phyloP scores from a whole-genome alignment of 331 rosid genomes.

The Erythrophleum ivorense region DNA sequence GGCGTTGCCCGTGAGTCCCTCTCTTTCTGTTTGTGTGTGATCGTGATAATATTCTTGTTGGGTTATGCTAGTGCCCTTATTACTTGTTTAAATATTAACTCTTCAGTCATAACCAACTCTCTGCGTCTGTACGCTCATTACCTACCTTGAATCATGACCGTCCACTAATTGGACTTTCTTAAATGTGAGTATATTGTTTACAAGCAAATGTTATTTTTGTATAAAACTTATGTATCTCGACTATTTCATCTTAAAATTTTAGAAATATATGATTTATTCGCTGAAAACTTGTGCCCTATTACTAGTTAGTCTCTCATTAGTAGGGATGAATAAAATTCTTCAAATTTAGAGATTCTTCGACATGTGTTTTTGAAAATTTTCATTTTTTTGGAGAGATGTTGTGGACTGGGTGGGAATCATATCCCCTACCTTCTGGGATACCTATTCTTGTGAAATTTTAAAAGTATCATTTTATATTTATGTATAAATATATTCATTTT shows the following conservation, averaged over 20 bases:
- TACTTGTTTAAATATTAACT: no score
- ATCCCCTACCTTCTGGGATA: no score
- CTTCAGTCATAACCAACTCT: background rate
- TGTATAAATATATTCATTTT: no score
- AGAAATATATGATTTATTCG: no score
- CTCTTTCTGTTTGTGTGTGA: slow-evolving; percentile 58
- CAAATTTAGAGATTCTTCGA: no score
- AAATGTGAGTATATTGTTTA: slow-evolving; percentile 30
- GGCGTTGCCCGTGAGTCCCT: slow-evolving; percentile 80
- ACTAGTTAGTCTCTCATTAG: background rate
- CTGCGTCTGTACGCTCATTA: slow-evolving; percentile 23
- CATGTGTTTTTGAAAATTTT: no score
- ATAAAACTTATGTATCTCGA: background rate
- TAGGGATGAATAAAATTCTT: no score
- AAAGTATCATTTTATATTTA: no score
- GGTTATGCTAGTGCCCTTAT: background rate
- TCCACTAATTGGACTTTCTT: slow-evolving; percentile 38
- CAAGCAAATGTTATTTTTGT: slow-evolving; percentile 12
- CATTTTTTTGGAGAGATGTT: no score
- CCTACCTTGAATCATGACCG: slow-evolving; percentile 44
- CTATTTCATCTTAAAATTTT: no score
- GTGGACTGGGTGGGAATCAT: no score
- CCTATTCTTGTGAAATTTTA: no score
- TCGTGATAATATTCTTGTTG: slow-evolving; percentile 50
- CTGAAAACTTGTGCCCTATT: slow-evolving; percentile 8